A percentile compares a stretch with the other conserved stretches of the same genome.
These are phyloP conservation scores for Oryza meridionalis DNA, from an alignment of 176 grass and related monocot genomes.

Conservation along the genomic window DNA sequence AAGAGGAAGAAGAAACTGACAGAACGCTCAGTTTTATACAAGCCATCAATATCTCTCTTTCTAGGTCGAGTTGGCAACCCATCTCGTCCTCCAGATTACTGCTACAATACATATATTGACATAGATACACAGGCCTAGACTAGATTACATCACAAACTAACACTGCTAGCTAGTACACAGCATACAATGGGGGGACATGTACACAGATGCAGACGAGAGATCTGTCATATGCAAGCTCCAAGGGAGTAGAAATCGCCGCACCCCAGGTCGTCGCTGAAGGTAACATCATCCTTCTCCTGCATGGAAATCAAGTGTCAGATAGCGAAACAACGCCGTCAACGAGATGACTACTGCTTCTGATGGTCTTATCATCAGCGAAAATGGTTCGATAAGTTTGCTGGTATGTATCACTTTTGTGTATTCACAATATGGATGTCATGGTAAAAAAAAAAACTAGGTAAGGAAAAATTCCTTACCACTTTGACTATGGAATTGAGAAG, in stretches of 20 bases:
- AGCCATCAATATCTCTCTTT: not conserved
- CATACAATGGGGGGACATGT: slow-evolving; percentile 23
- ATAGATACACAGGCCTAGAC: not conserved
- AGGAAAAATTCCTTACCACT: slow-evolving; percentile 47
- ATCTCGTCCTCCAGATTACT: slow-evolving; percentile 11
- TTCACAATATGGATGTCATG: not conserved
- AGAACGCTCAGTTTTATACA: slow-evolving; percentile 26
- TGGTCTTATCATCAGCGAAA: too few species aligned
- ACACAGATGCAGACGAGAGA: not conserved
- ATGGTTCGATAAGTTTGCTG: not conserved
- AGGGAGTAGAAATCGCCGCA: slow-evolving; percentile 77
- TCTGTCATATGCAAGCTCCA: slow-evolving; percentile 75
- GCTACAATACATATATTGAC: slow-evolving; percentile 33
- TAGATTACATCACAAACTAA: not conserved
- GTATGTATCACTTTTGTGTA: not conserved
- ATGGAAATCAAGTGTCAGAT: slow-evolving; percentile 7
- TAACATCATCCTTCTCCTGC: slow-evolving; percentile 81
- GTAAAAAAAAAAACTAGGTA: not conserved
- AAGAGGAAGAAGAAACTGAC: not conserved
- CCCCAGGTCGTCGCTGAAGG: slow-evolving; percentile 65
- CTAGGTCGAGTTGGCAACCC: slow-evolving; percentile 22
- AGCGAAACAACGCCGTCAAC: not conserved
- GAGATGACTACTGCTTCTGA: not conserved
- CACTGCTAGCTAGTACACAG: slow-evolving; percentile 31
- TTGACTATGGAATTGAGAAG: slow-evolving; percentile 91